Evolutionary conservation across 2,329 filamentous ascomycete species (phyloP).

Genomic region (Pseudocercospora macadamiae): DNA sequence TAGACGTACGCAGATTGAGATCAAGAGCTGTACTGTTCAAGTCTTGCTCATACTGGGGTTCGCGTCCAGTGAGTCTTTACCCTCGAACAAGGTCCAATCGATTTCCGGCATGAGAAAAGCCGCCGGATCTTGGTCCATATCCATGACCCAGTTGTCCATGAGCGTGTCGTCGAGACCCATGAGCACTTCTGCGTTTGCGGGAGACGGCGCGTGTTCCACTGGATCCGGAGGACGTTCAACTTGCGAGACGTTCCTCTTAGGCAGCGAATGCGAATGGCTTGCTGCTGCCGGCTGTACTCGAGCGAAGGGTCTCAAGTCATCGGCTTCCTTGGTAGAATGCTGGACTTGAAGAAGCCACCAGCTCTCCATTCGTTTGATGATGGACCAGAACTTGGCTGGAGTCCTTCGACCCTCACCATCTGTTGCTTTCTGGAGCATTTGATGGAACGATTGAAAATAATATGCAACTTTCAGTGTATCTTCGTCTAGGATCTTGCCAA

Average conservation of each 20-base stretch:
- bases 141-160: conserved; percentile 8
- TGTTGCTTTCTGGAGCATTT: neutral
- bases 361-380: conserved; percentile 7
- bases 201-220: neutral
- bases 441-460: conserved; percentile 9
- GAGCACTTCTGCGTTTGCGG: neutral
- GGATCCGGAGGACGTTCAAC: neutral
- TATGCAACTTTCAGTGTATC: neutral
- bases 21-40: neutral
- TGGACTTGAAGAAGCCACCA: conserved; percentile 9
- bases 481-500: conserved; percentile 14
- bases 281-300: neutral
- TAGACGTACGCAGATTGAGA: neutral
- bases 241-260: neutral
- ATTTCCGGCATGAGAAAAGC: conserved; percentile 7
- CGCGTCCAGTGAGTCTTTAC: neutral
- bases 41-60: neutral
- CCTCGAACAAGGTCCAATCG: conserved; percentile 6
- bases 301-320: conserved; percentile 5
- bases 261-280: neutral
- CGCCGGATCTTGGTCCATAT: conserved; percentile 12
- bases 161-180: neutral
- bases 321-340: neutral
- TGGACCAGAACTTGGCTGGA: conserved; percentile 4
- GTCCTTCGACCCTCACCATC: conserved; percentile 2